Conservation (phyloP, 805 yeast genomes). For the Ogataea paraovalis region DNA sequence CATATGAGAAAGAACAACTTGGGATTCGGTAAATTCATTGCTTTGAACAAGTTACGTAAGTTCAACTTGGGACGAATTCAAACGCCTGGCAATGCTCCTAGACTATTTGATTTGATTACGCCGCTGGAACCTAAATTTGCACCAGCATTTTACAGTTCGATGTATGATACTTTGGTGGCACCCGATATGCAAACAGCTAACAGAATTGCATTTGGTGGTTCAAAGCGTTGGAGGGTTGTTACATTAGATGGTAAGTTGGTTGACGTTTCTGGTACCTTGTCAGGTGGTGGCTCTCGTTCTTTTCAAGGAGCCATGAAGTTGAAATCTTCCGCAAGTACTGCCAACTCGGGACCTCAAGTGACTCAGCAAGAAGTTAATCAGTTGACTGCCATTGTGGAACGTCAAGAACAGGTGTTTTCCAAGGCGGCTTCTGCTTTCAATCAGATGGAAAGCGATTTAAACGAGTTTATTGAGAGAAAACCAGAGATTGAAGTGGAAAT, state of each 20-base stretch:
- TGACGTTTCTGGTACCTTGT: slow-evolving; percentile 90
- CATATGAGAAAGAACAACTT: slow-evolving; percentile 75
- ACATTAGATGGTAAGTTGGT: slow-evolving; percentile 89
- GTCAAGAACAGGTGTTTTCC: slow-evolving; percentile 52
- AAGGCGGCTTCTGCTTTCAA: slow-evolving; percentile 45
- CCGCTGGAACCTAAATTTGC: slow-evolving; percentile 65
- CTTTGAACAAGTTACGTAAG: slow-evolving; percentile 67
- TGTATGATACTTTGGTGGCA: slow-evolving; percentile 87
- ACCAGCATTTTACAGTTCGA: slow-evolving; percentile 85
- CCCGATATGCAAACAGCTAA: slow-evolving; percentile 74
- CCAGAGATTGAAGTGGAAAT: slow-evolving; percentile 67
- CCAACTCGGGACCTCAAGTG: slow-evolving; percentile 28
- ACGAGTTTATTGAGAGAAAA: slow-evolving; percentile 54
- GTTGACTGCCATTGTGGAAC: slow-evolving; percentile 47
- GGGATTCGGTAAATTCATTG: slow-evolving; percentile 87
- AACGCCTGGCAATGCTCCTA: slow-evolving; percentile 73
- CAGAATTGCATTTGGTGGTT: slow-evolving; percentile 75
- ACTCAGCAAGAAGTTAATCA: slow-evolving; percentile 54
- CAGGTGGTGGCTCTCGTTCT: slow-evolving; percentile 85
- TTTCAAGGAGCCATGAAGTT: slow-evolving; percentile 75
- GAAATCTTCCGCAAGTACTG: slow-evolving; percentile 29
- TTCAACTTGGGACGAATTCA: slow-evolving; percentile 53
- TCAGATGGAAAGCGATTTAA: slow-evolving; percentile 58
- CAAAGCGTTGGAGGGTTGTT: slow-evolving; percentile 78
- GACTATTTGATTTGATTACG: slow-evolving; percentile 78